Base-by-base conservation (phyloP, 805 yeast species). In the Sugiyamaella boreocaroliniensis region DNA sequence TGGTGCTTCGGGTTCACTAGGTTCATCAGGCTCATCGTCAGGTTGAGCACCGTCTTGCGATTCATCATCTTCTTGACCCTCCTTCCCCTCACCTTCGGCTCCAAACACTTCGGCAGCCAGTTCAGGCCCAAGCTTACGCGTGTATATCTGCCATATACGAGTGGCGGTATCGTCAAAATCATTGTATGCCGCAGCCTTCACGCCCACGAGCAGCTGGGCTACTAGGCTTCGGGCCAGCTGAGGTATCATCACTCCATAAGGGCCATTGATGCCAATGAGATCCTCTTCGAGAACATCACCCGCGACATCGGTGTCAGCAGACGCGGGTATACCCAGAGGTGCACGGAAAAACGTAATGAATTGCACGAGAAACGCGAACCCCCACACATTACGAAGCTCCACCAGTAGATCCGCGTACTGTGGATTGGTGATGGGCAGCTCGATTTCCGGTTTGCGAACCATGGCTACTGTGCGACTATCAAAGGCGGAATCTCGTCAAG, bases 231-330 rank as follows among this genome's bases (percentile, higher is more conserved):
- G 48, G 11, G 37, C 32, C 41, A 44, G 19, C 40, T 22, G 47
- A n/a, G 50, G 50, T 29, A 43, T 40, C 45, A 62, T 47, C 7
- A 62, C 45, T 19, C 43, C 46, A n/a, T 44, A 45, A 8, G 57
- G 55, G n/a, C 55, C 48, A 22, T 53, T 55, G 15, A 58, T 46
- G 1, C 69, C 70, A 8, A 63, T 49, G 18, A 66, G 52, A 43
- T 66, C 69, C 47, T 66, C 68, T 49, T 67, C 71, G 19, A 67
- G 53, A 12, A 60, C 60, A 53, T 65, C 60, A 12, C 61, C 49
- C n/a, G 51, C 62, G 20, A 63, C 55, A 15, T 60, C 64, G 14
- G 60, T 55, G 19, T 57, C 64, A n/a, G 58, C 57, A 9, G 43
- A 26, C 2, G 57, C 58, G 11, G 63, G 60, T 29, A 61, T 52